A percentile compares a stretch with the other conserved stretches of the same genome.
Evolutionary conservation across 176 grass and related monocot genomes (phyloP).

Genomic region (Oryza longistaminata): DNA sequence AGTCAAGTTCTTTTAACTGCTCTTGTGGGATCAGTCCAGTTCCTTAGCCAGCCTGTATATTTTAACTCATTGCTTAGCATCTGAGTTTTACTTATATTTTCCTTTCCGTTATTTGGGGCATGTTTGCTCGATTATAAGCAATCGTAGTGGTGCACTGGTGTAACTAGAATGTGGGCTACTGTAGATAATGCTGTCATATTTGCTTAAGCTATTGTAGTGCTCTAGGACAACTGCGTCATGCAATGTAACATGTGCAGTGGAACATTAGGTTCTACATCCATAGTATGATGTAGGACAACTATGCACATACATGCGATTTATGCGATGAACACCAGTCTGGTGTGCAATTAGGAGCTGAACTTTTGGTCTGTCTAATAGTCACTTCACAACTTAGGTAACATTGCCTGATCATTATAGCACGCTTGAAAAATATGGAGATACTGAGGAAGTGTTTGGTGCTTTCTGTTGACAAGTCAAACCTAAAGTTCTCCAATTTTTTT

Average conservation of each 20-base stretch:
- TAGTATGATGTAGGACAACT: background rate
- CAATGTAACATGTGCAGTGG: background rate
- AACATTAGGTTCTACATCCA: background rate
- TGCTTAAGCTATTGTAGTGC: background rate
- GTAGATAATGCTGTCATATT: background rate
- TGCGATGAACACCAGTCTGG: conserved; percentile 3
- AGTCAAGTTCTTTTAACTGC: background rate
- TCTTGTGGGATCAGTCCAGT: background rate
- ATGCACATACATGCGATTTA: background rate
- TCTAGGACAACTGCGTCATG: background rate
- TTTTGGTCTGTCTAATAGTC: background rate
- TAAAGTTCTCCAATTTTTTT: background rate
- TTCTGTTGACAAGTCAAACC: conserved; percentile 8
- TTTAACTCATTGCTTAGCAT: background rate
- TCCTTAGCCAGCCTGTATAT: background rate
- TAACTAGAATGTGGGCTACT: background rate
- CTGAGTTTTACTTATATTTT: background rate
- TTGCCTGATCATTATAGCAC: background rate
- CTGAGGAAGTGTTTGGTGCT: background rate
- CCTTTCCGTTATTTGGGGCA: background rate
- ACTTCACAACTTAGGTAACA: background rate
- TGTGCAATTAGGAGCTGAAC: background rate
- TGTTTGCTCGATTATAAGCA: background rate
- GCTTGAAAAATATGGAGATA: background rate
- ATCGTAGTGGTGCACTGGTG: background rate